phyloP scores from a whole-genome alignment of 2,329 filamentous ascomycete species.

The Didymella pinodella region DNA sequence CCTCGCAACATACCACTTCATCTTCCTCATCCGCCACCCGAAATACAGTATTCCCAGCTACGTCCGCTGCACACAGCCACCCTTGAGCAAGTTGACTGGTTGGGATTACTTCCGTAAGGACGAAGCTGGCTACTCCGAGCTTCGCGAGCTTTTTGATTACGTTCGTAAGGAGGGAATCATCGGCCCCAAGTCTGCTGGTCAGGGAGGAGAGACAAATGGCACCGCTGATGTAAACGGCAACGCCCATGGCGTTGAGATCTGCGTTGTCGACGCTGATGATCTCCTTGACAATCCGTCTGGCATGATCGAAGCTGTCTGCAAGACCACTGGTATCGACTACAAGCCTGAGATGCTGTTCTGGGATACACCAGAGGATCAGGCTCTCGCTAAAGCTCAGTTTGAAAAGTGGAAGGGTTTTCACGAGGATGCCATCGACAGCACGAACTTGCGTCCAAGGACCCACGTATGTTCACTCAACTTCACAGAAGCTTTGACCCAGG shows the following conservation, averaged over 20 bases:
- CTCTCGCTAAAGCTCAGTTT: conserved; percentile 75
- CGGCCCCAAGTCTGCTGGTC: conserved; percentile 70
- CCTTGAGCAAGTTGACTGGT: conserved; percentile 80
- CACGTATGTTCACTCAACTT: conserved; percentile 58
- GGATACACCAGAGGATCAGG: conserved; percentile 76
- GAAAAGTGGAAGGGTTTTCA: conserved; percentile 98
- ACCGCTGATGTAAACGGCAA: conserved; percentile 45
- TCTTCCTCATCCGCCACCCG: conserved; percentile 97
- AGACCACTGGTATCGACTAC: conserved; percentile 80
- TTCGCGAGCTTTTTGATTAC: conserved; percentile 87
- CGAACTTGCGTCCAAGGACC: conserved; percentile 73
- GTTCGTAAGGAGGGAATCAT: conserved; percentile 73
- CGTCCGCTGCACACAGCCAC: conserved; percentile 92
- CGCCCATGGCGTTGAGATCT: conserved; percentile 67
- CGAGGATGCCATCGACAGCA: conserved; percentile 89
- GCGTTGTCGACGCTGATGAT: conserved; percentile 92
- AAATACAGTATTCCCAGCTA: conserved; percentile 89
- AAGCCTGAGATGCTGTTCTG: conserved; percentile 81
- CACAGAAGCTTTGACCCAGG: not conserved
- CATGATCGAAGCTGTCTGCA: conserved; percentile 81
- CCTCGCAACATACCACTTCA: conserved; percentile 86
- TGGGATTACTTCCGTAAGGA: conserved; percentile 86
- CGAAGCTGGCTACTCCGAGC: conserved; percentile 90
- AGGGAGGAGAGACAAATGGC: conserved; percentile 44
- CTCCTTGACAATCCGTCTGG: conserved; percentile 83